Evolutionary conservation across 495 filamentous ascomycete genomes (phyloP).

Genomic region (Daldinia concentrica): DNA sequence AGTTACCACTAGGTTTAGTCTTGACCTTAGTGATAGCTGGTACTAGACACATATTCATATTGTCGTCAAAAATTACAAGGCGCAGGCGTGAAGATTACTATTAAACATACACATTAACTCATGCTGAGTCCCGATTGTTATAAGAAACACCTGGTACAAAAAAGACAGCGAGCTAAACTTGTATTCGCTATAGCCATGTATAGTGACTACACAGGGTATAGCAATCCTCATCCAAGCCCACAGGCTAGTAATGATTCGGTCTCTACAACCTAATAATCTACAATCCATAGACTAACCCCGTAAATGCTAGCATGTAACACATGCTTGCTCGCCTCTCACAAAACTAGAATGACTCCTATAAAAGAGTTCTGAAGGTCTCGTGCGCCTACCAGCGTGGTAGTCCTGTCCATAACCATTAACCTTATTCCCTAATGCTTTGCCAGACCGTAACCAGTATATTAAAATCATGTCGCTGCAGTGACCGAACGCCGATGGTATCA

Average conservation of each 20-base stretch:
- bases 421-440: slow-evolving; percentile 28
- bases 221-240: slow-evolving; percentile 17
- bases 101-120: too few species aligned
- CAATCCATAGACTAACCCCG: slow-evolving; percentile 6
- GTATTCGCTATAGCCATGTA: slow-evolving; percentile 16
- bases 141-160: not conserved
- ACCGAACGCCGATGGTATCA: slow-evolving; percentile 34
- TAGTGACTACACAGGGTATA: slow-evolving; percentile 21
- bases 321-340: slow-evolving; percentile 13
- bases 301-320: slow-evolving; percentile 19
- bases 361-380: slow-evolving; percentile 5
- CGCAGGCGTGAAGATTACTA: too few species aligned
- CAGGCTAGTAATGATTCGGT: not conserved
- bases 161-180: slow-evolving; percentile 2
- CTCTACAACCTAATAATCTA: slow-evolving; percentile 24
- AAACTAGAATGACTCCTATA: slow-evolving; percentile 1
- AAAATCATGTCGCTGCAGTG: slow-evolving; percentile 35
- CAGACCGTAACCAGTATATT: slow-evolving; percentile 35
- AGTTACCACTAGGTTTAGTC: too few species aligned
- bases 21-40: too few species aligned
- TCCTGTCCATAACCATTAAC: slow-evolving; percentile 14
- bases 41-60: too few species aligned
- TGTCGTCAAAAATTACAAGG: too few species aligned
- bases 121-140: not conserved
- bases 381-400: slow-evolving; percentile 6